These are phyloP conservation scores for Trichoderma pleuroti DNA, from an alignment of 2,329 filamentous ascomycete species.

Conservation along the genomic window DNA sequence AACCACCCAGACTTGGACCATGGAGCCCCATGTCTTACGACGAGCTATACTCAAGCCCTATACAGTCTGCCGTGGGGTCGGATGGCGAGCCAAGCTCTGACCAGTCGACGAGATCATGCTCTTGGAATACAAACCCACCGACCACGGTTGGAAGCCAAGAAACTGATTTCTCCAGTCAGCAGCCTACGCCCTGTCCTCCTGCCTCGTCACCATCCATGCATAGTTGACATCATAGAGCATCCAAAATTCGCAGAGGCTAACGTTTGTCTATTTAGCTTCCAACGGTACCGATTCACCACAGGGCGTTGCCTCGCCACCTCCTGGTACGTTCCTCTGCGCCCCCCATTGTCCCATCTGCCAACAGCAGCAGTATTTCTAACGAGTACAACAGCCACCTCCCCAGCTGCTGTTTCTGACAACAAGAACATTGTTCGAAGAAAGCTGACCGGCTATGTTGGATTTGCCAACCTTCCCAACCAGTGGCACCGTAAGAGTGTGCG, in stretches of 20 bases:
- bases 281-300: conserved; percentile 45
- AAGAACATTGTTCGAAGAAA: conserved; percentile 98
- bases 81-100: conserved; percentile 14
- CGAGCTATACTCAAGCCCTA: conserved; percentile 40
- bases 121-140: not conserved
- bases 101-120: conserved; percentile 6
- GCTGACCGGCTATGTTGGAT: conserved; percentile 96
- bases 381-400: conserved; percentile 29
- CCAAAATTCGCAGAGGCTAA: conserved; percentile 34
- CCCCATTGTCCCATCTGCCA: conserved; percentile 27
- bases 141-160: not conserved
- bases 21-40: conserved; percentile 45
- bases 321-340: conserved; percentile 37
- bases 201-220: conserved; percentile 11
- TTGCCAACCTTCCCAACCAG: conserved; percentile 98
- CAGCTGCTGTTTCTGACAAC: conserved; percentile 60
- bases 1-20: conserved; percentile 43
- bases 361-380: conserved; percentile 36
- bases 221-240: not conserved
- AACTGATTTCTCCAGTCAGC: conserved; percentile 34
- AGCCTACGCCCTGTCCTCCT: conserved; percentile 21
- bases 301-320: conserved; percentile 41
- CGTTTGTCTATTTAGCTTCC: conserved; percentile 39
- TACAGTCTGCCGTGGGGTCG: not conserved
- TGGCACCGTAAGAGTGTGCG: conserved; percentile 99